Conservation (phyloP, 2,329 filamentous ascomycete species). For the Penicillium expansum region DNA sequence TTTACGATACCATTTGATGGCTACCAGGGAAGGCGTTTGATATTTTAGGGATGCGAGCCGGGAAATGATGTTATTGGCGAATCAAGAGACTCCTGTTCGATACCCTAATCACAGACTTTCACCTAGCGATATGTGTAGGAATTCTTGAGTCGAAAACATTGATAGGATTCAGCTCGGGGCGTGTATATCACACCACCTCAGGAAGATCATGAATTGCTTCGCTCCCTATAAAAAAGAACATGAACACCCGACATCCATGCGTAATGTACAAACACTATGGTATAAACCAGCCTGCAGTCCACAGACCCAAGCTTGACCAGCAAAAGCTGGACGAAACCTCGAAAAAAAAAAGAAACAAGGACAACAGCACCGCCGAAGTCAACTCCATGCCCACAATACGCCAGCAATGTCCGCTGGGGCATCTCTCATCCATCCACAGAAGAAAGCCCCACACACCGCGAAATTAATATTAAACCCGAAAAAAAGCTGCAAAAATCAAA, state of each 20-base stretch:
- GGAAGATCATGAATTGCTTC: conserved; percentile 1
- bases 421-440: background rate
- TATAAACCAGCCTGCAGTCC: conserved; percentile 10
- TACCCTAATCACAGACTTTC: background rate
- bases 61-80: background rate
- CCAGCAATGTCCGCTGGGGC: background rate
- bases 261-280: conserved; percentile 25
- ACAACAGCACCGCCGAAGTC: background rate
- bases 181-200: background rate
- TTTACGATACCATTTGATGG: conserved; percentile 35
- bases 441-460: background rate
- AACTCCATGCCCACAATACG: conserved; percentile 14
- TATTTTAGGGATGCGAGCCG: conserved; percentile 5
- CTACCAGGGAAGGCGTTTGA: conserved; percentile 21
- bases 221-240: conserved; percentile 9
- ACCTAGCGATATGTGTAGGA: background rate
- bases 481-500: background rate
- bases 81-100: background rate
- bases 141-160: background rate
- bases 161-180: background rate
- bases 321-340: background rate
- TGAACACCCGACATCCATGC: conserved; percentile 21
- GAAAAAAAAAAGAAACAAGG: conserved; percentile 1
- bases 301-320: background rate
- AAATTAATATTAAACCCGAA: conserved; percentile 11